Evolutionary conservation across 1,284 basidiomycete genomes (phyloP).

Genomic region (Pterulicium gracile): DNA sequence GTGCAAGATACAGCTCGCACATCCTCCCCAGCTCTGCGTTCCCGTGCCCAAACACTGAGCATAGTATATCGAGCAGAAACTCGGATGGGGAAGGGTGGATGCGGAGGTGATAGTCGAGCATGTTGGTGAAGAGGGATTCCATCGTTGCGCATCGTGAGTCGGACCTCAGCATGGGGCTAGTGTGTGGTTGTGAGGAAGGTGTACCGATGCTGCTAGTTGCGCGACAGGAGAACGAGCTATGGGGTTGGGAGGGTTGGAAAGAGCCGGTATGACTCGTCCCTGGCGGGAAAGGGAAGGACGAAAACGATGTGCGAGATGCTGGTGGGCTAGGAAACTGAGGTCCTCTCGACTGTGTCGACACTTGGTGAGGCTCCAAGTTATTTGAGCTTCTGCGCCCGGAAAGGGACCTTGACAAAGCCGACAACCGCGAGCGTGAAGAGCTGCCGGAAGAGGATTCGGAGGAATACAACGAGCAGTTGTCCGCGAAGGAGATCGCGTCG

Average conservation of each 20-base stretch:
- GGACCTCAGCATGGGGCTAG: conserved; percentile 15
- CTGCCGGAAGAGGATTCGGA: background rate
- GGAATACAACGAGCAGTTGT: background rate
- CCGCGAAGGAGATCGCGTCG: background rate
- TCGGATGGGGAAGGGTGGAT: conserved; percentile 22
- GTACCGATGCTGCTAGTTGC: too few species aligned
- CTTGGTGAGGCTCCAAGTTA: background rate
- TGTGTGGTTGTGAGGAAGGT: conserved; percentile 11
- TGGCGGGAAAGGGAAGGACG: background rate
- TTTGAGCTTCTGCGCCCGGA: background rate
- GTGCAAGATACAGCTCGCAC: too few species aligned
- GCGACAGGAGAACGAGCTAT: background rate
- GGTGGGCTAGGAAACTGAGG: background rate
- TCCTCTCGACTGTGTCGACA: too few species aligned
- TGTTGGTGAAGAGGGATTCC: conserved; percentile 26
- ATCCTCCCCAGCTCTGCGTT: too few species aligned
- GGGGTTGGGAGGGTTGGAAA: background rate
- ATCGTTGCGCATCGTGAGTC: conserved; percentile 20
- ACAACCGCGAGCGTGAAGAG: background rate
- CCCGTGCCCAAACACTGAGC: conserved; percentile 22
- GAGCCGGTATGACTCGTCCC: background rate
- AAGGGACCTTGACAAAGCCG: background rate
- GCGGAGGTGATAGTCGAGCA: conserved; percentile 24
- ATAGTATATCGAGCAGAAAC: conserved; percentile 22
- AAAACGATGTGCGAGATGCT: background rate